phyloP scores from a whole-genome alignment of 1,284 basidiomycete species.

The Puccinia polysora region DNA sequence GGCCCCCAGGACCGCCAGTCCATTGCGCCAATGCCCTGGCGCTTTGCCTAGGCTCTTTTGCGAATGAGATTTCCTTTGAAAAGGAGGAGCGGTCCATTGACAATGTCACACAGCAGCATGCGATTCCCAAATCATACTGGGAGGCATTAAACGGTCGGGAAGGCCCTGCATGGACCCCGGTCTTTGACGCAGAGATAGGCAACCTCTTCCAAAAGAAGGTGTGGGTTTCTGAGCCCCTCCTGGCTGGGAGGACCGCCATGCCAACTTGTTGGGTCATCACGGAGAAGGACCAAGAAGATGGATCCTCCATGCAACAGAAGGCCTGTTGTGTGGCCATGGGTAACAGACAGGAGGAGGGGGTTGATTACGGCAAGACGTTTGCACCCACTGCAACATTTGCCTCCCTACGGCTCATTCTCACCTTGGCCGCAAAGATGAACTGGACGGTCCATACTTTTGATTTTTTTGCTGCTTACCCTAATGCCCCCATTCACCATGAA shows the following conservation, averaged over 20 bases:
- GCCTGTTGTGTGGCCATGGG: not conserved
- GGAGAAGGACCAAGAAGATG: not conserved
- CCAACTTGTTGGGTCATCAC: conserved; percentile 9
- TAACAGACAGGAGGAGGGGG: not conserved
- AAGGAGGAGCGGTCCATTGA: too few species aligned
- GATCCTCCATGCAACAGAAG: not conserved
- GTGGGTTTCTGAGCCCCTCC: not conserved
- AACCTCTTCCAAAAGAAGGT: not conserved
- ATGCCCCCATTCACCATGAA: conserved; percentile 5
- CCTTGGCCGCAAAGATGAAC: not conserved
- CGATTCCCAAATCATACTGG: too few species aligned
- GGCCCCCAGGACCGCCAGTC: too few species aligned
- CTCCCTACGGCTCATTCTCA: not conserved
- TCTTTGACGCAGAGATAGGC: too few species aligned
- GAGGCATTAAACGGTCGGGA: too few species aligned
- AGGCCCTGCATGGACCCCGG: too few species aligned
- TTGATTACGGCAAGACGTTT: conserved; percentile 6
- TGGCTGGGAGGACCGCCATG: not conserved
- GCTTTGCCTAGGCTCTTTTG: too few species aligned
- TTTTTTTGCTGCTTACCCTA: conserved; percentile 18
- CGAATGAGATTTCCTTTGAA: too few species aligned
- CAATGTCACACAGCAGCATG: too few species aligned
- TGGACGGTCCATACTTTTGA: conserved; percentile 13
- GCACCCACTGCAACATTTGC: conserved; percentile 11
- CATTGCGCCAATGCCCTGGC: too few species aligned